Conservation (phyloP, 768 basidiomycete genomes). For the Coprinopsis marcescibilis region DNA sequence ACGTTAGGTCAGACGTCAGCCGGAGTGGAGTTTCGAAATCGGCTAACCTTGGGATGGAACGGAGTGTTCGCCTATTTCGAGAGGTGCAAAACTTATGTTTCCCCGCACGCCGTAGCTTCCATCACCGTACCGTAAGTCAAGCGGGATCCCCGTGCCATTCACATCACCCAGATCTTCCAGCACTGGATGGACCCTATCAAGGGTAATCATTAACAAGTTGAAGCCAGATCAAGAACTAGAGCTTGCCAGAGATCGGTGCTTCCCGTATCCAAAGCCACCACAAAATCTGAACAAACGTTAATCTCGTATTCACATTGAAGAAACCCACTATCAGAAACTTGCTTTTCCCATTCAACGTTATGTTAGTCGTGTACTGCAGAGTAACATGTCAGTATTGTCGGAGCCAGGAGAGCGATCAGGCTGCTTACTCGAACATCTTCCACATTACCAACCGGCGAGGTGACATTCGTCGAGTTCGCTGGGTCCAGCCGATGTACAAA, state of each 20-base stretch:
- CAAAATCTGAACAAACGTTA: slow-evolving; percentile 16
- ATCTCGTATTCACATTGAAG: background rate
- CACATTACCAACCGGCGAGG: slow-evolving; percentile 3
- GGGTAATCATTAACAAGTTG: background rate
- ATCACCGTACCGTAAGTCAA: slow-evolving; percentile 28
- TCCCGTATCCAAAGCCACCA: slow-evolving; percentile 33
- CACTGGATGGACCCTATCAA: slow-evolving; percentile 26
- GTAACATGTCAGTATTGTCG: background rate
- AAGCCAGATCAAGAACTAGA: background rate
- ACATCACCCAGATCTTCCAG: slow-evolving; percentile 26
- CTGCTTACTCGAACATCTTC: slow-evolving; percentile 2
- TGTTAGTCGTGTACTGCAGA: slow-evolving; percentile 26
- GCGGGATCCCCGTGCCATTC: slow-evolving; percentile 26
- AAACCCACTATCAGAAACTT: background rate
- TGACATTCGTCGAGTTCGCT: too few species aligned
- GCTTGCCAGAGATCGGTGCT: slow-evolving; percentile 32
- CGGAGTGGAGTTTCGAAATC: background rate
- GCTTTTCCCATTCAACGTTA: slow-evolving; percentile 24
- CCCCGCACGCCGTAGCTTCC: slow-evolving; percentile 29
- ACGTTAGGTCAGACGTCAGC: background rate
- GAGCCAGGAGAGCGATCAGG: background rate
- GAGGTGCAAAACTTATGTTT: slow-evolving; percentile 26
- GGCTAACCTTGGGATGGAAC: slow-evolving; percentile 17
- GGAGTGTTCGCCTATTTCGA: slow-evolving; percentile 26
- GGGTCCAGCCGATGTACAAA: too few species aligned